Evolutionary conservation across 305 asterid species (phyloP), one percentile per base, ranked within the genome.

Genomic region (Fraxinus floribunda): DNA sequence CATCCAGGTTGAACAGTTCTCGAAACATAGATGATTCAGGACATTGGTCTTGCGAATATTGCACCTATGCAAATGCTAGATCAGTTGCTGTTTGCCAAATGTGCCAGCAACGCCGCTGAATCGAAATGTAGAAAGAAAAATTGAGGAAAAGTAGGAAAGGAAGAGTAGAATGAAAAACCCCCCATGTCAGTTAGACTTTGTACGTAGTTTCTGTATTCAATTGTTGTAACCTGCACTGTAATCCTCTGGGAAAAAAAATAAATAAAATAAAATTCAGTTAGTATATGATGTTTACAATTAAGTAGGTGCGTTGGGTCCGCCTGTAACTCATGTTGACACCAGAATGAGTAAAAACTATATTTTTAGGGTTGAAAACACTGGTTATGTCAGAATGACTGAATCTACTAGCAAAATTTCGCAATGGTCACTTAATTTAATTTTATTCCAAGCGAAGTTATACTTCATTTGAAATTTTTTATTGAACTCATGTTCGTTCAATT

Each of bases 11-110:
- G 73, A 88, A 89, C 89, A 87, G 89, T 90, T 88, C 92, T 0
- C 86, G 88, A 71, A 91, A 86, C 86, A 86, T 89, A 64, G 93
- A 92, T 35, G 95, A 91, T 82, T 83, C 93, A 0, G 90, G 90
- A 79, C 93, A 89, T 77, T 95, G 98, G 97, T 89, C 93, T 70
- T 95, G 98, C 76, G 92, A 94, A 76, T 82, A 85, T 79, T 94
- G 98, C 88, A 94, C 98, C 15, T 94, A 76, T 39, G 98, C 94
- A 81, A 95, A 95, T 72, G 77, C 73, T 24, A 85, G 72, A 78
- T 52, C 94, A 16, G 86, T 91, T 79, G 83, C 91, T 66, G 83
- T 80, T 24, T 95, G 98, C 39, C 92, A 91, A 73, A 88, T 95
- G 87, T 95, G 98, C 87, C 95, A 91, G 86, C 97, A 87, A 78